A percentile compares a stretch with the other conserved stretches of the same genome.
Conservation (phyloP, 371 early-diverging fungal species). For the Actinomucor elegans region DNA sequence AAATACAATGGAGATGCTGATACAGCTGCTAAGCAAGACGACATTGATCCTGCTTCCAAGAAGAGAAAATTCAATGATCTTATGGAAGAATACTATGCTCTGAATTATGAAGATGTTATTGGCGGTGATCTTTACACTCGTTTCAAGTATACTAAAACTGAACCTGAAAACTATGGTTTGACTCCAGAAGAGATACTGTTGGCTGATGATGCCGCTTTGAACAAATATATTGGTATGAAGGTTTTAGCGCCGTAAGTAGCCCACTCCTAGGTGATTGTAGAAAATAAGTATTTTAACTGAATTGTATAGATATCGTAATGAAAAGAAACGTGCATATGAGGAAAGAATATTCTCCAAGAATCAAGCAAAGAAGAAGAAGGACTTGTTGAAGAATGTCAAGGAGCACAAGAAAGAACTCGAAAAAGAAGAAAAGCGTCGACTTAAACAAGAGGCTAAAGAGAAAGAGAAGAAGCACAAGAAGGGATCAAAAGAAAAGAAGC, state of each 20-base stretch:
- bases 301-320: constrained; percentile 11
- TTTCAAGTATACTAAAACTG: constrained; percentile 88
- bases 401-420: constrained; percentile 2
- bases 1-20: constrained; percentile 19
- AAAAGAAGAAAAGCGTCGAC: neutral
- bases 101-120: constrained; percentile 94
- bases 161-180: constrained; percentile 75
- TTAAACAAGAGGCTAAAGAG: neutral
- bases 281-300: neutral
- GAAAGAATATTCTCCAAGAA: constrained; percentile 7
- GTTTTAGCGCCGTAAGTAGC: constrained; percentile 85
- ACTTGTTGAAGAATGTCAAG: constrained; percentile 12
- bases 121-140: constrained; percentile 86
- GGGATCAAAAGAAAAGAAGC: neutral
- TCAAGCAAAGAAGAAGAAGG: constrained; percentile 12
- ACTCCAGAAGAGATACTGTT: constrained; percentile 80
- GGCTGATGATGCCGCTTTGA: constrained; percentile 89
- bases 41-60: constrained; percentile 6
- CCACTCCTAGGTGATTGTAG: neutral
- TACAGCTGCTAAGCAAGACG: neutral
- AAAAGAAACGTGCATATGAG: constrained; percentile 4
- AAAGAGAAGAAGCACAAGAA: neutral
- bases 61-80: constrained; percentile 52
- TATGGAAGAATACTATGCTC: constrained; percentile 87
- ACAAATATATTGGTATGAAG: constrained; percentile 83